Base-by-base conservation (phyloP, 2,329 filamentous ascomycete species). In the Microcera coccophila region DNA sequence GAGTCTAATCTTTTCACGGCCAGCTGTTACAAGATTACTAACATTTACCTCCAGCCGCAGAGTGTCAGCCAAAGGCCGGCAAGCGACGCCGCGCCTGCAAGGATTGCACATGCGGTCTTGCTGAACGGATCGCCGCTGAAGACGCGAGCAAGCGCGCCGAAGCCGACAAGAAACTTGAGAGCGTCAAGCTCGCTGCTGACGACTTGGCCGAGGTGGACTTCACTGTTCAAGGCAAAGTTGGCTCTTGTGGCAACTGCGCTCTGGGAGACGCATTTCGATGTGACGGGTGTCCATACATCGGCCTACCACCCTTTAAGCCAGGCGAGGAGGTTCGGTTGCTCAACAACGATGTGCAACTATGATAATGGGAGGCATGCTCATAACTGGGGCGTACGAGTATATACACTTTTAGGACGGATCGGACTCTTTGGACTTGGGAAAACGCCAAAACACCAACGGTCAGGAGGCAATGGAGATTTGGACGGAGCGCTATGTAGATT, bases 51-150 rank as follows among this genome's bases (percentile, higher is more conserved):
- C 44, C 49, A 79, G 90, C 93, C 39, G 79, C 84, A 19, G 88
- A 94, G 63, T 98, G 93, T 66, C 81, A 84, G 45, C 90, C 91
- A 36, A 88, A 93, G 69, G 77, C 84, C 34, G 89, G 87, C 45
- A 95, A 95, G 73, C 84, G 91, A 55, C 85, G 91, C 42, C 84
- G 90, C 49, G 90, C 93, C 44, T 98, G 93, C 76, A 97, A 98
- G 70, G 93, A 98, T 72, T 98, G 93, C 73, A 91, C 87, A 8
- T 98, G 93, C 62, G 93, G 93, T 38, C 81, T 98, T 19, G 89
- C 90, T 18, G 81, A 93, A 64, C 82, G 85, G 48, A 69, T 97
- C 38, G 86, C 89, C 57, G 84, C 84, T n/a, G 89, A 97, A 71
- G 93, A 97, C 66, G 74, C 73, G 33, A 76, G 81, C 59, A 78